Conservation (phyloP, 129 eudicot species). For the Lonicera japonica region DNA sequence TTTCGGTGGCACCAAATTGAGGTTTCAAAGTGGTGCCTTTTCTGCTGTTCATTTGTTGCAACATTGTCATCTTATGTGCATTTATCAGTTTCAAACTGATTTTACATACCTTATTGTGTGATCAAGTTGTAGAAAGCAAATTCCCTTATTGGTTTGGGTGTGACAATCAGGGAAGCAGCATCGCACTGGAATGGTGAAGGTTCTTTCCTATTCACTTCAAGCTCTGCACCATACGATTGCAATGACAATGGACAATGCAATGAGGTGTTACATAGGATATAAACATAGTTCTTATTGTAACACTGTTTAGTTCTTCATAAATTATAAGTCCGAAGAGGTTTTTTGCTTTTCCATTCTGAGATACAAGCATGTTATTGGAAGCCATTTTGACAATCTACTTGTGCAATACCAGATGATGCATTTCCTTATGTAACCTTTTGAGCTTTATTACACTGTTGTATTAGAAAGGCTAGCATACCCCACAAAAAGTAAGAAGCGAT, state of each 20-base stretch:
- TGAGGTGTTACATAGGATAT: slow-evolving; percentile 55
- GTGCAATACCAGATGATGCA: too few species aligned
- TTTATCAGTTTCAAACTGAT: background rate
- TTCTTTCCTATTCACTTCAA: slow-evolving; percentile 86
- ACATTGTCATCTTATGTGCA: background rate
- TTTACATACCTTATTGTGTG: slow-evolving; percentile 4
- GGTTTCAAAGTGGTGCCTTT: background rate
- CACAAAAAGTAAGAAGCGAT: too few species aligned
- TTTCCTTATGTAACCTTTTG: too few species aligned
- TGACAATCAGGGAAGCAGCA: slow-evolving; percentile 58
- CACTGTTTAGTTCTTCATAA: too few species aligned
- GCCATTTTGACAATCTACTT: too few species aligned
- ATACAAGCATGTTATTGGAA: too few species aligned
- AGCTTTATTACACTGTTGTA: too few species aligned
- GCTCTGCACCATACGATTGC: slow-evolving; percentile 92
- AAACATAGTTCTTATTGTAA: background rate
- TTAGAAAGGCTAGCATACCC: too few species aligned
- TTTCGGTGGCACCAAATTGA: background rate
- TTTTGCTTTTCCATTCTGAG: too few species aligned
- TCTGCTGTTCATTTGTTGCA: background rate
- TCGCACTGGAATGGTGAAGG: slow-evolving; percentile 91
- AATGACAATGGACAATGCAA: slow-evolving; percentile 74
- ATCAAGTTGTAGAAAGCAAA: slow-evolving; percentile 1
- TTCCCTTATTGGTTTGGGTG: slow-evolving; percentile 3
- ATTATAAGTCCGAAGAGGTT: too few species aligned